Conservation (phyloP, 306 rosid species). For the Cicer cuneatum region DNA sequence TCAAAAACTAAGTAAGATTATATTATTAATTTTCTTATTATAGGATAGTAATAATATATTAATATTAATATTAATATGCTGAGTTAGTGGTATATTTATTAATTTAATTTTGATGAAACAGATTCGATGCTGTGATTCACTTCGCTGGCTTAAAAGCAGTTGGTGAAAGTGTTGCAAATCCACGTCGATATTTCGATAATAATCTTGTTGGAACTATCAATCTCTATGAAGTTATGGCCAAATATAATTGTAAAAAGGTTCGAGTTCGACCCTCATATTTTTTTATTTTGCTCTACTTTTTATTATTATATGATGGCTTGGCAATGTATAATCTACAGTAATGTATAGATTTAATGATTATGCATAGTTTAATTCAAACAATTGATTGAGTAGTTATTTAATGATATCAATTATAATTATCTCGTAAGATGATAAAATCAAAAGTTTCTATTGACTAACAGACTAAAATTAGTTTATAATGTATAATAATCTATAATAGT, state of each 20-base stretch:
- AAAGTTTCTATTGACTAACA: no score
- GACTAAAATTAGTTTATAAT: no score
- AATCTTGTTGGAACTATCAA: conserved; percentile 84
- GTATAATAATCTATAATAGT: neutral
- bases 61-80: neutral
- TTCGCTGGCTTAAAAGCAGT: conserved; percentile 94
- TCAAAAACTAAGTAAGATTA: conserved; percentile 58
- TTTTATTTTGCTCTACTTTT: neutral
- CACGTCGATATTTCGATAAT: conserved; percentile 71
- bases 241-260: conserved; percentile 82
- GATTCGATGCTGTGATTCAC: conserved; percentile 93
- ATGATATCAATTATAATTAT: no score
- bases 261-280: neutral
- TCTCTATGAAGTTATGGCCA: conserved; percentile 82
- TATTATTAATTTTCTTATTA: neutral
- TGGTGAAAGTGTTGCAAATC: conserved; percentile 80
- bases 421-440: no score
- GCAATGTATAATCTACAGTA: neutral
- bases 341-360: no score
- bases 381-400: no score
- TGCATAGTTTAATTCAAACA: no score
- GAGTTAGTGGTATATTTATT: neutral
- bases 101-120: conserved; percentile 19
- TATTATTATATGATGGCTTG: neutral
- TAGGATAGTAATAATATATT: neutral